Evolutionary conservation across 176 grass and related monocot species (phyloP).

Genomic region (Zoysia pacifica): DNA sequence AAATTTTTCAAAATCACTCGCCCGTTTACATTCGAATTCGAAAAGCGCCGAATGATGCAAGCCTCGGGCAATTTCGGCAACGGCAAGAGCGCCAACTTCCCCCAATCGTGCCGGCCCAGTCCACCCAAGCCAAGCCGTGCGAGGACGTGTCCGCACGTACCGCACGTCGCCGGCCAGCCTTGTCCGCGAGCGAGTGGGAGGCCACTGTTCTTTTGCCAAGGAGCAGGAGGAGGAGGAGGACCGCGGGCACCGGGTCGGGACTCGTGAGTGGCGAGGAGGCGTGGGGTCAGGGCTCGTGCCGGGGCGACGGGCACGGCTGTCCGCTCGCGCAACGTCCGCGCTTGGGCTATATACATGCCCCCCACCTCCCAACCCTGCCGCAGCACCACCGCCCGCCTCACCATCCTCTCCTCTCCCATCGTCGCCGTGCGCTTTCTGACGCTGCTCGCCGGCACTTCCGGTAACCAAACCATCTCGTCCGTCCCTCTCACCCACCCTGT

Average conservation of each 20-base stretch:
- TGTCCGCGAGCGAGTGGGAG: slow-evolving; percentile 23
- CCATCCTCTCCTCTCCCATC: neutral
- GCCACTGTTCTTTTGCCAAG: neutral
- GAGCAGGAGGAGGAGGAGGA: neutral
- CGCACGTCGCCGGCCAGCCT: slow-evolving; percentile 1
- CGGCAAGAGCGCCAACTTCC: no score
- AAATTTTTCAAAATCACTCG: no score
- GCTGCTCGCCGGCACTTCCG: slow-evolving; percentile 20
- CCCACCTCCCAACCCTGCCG: slow-evolving; percentile 36
- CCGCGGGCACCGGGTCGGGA: slow-evolving; percentile 34
- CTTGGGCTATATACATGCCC: slow-evolving; percentile 44
- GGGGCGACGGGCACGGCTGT: slow-evolving; percentile 42
- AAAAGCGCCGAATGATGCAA: no score
- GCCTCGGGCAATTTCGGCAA: no score
- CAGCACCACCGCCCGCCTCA: neutral
- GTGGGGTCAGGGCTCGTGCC: slow-evolving; percentile 27
- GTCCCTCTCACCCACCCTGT: neutral
- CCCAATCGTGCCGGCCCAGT: neutral
- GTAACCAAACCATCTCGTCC: slow-evolving; percentile 34
- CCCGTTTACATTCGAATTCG: no score
- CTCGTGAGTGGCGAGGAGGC: neutral
- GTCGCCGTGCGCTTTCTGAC: neutral
- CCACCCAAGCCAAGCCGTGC: neutral
- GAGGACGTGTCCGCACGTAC: slow-evolving; percentile 17
- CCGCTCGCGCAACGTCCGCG: slow-evolving; percentile 8